Evolutionary conservation across 805 yeast genomes (phyloP).

Genomic region (Wickerhamomyces alni): DNA sequence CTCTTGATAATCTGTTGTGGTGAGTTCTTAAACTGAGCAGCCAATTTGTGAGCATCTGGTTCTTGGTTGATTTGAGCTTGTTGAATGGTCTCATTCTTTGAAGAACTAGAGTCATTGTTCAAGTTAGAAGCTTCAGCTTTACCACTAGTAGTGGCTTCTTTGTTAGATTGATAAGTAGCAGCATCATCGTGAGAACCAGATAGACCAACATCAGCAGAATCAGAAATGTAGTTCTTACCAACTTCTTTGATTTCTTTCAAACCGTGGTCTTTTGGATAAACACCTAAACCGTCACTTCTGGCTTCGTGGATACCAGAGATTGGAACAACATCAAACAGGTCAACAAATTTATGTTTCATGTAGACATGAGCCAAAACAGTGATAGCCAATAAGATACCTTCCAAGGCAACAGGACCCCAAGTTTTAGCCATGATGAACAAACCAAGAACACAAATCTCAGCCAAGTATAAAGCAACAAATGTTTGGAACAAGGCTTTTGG

Average conservation of each 20-base stretch:
- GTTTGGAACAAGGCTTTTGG: constrained; percentile 67
- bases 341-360: constrained; percentile 52
- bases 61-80: constrained; percentile 23
- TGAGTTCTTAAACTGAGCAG: constrained; percentile 11
- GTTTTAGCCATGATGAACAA: constrained; percentile 71
- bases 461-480: constrained; percentile 65
- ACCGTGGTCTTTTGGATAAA: constrained; percentile 71
- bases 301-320: constrained; percentile 42
- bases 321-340: constrained; percentile 65
- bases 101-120: constrained; percentile 24
- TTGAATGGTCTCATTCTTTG: constrained; percentile 22
- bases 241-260: constrained; percentile 45
- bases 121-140: constrained; percentile 13
- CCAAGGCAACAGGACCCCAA: constrained; percentile 74
- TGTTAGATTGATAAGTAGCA: constrained; percentile 20
- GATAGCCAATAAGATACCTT: constrained; percentile 49
- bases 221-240: constrained; percentile 33
- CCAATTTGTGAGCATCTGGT: constrained; percentile 12
- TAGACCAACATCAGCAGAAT: constrained; percentile 18
- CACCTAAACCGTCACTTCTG: constrained; percentile 30
- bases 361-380: constrained; percentile 57
- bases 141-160: constrained; percentile 2
- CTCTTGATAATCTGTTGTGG: constrained; percentile 19
- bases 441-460: constrained; percentile 63
- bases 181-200: constrained; percentile 21